Percentiles rank a stretch among this genome's conserved stretches.
Conservation (phyloP, 1,284 basidiomycete genomes). For the Irpex rosettiformis region DNA sequence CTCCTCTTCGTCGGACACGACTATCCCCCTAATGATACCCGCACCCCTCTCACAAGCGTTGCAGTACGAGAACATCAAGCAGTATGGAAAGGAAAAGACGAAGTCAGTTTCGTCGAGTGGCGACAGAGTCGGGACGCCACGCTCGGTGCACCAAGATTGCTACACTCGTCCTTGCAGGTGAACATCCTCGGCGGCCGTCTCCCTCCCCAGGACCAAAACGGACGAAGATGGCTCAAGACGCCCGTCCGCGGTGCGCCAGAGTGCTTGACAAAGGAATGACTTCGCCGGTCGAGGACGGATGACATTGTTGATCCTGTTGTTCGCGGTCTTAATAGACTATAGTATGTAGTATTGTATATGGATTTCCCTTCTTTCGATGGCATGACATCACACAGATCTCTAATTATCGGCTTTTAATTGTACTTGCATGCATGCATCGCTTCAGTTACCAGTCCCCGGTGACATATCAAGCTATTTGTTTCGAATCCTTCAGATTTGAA, state of each 20-base stretch:
- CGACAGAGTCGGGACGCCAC: conserved; percentile 32
- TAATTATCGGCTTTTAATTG: too few relatives aligned
- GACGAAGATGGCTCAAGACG: conserved; percentile 26
- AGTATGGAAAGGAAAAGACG: conserved; percentile 30
- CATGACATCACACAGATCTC: too few relatives aligned
- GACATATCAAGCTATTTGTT: too few relatives aligned
- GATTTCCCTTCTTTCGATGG: too few relatives aligned
- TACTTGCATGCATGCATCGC: too few relatives aligned
- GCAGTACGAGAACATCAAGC: conserved; percentile 34
- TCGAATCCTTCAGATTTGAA: too few relatives aligned
- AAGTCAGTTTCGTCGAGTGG: conserved; percentile 30
- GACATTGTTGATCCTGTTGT: background rate
- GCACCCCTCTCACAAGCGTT: conserved; percentile 24
- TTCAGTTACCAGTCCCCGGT: too few relatives aligned
- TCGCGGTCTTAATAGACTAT: background rate
- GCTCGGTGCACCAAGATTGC: conserved; percentile 32
- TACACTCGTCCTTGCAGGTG: conserved; percentile 38
- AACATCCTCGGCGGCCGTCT: conserved; percentile 38
- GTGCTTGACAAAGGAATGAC: conserved; percentile 4
- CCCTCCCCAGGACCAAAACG: conserved; percentile 31
- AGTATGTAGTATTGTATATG: too few relatives aligned
- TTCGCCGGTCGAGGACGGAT: too few relatives aligned
- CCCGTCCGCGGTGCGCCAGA: conserved; percentile 21
- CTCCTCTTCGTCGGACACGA: conserved; percentile 41
- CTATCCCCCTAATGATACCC: conserved; percentile 32